Base-by-base conservation (phyloP, 345 rosid species). In the Citrus unshiu region DNA sequence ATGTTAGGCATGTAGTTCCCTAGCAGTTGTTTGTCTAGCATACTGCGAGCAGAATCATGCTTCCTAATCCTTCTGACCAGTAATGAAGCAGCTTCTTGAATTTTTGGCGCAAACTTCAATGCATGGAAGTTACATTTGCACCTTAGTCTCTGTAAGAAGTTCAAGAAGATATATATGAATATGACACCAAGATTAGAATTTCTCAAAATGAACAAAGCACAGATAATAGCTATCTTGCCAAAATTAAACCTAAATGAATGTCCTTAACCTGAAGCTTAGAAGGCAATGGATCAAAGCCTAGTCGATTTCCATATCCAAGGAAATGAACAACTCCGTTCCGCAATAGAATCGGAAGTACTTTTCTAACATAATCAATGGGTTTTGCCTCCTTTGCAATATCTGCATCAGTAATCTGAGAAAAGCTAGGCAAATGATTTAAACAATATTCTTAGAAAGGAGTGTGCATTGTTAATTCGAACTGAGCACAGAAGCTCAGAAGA, bases 81-180 rank as follows among this genome's bases (percentile, higher is more conserved):
- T 63, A 91, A 22, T 9, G 97, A 86, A 80, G 91, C 97, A 1
- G 78, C 86, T 84, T 88, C 79, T 87, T 89, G 95, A 72, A 93
- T 93, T 83, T 91, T 90, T 3, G 93, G 93, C 57, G 78, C 87
- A 57, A 96, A 96, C 79, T 89, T 92, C 78, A 93, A 65, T 6
- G 95, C 96, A 77, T 93, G 98, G 75, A 96, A 93, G 91, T 93
- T 93, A 82, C 99, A 96, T 83, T 96, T 96, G 82, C 99, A 93
- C 72, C 99, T 86, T 74, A 96, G 76, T 79, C 83, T 91, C 99
- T 93, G 91, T 60, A 78, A 56, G 60, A 61, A 60, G 57, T 64
- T 19, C 62, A 69, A 62, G 43, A 71, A 68, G 19, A 75, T 30
- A 34, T 22, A 58, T 49, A 8, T 24, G 9, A 6, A 34, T 60